Conservation (phyloP, 2,329 filamentous ascomycete genomes). For the Orbilia quercus region DNA sequence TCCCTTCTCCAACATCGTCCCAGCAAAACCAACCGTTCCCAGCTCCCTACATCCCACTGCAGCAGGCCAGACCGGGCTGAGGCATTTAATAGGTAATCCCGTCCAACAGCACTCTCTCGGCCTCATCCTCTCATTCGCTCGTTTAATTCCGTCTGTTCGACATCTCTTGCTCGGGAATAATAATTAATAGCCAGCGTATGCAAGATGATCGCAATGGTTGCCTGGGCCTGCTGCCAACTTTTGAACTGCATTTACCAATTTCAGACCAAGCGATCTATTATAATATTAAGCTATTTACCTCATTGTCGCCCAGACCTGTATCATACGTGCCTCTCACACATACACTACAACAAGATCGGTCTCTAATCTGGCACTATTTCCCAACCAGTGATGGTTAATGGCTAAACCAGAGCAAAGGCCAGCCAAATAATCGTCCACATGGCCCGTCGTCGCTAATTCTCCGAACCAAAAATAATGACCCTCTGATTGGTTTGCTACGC, state of each 20-base stretch:
- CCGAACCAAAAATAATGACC: constrained; percentile 22
- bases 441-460: constrained; percentile 31
- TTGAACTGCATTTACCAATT: background rate
- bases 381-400: background rate
- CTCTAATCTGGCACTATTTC: too few relatives aligned
- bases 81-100: constrained; percentile 55
- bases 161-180: constrained; percentile 9
- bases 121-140: constrained; percentile 35
- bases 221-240: background rate
- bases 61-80: constrained; percentile 50
- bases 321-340: too few relatives aligned
- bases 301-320: background rate
- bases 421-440: constrained; percentile 45
- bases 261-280: too few relatives aligned
- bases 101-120: constrained; percentile 1
- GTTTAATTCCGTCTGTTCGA: constrained; percentile 17
- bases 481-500: constrained; percentile 23
- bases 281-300: background rate
- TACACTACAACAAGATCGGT: too few relatives aligned
- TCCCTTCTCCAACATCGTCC: constrained; percentile 35
- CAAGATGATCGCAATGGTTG: constrained; percentile 51
- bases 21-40: constrained; percentile 31
- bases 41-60: background rate
- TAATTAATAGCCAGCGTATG: constrained; percentile 22
- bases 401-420: background rate